phyloP scores from a whole-genome alignment of 2,329 filamentous ascomycete genomes.

The Penicillium oxalicum region DNA sequence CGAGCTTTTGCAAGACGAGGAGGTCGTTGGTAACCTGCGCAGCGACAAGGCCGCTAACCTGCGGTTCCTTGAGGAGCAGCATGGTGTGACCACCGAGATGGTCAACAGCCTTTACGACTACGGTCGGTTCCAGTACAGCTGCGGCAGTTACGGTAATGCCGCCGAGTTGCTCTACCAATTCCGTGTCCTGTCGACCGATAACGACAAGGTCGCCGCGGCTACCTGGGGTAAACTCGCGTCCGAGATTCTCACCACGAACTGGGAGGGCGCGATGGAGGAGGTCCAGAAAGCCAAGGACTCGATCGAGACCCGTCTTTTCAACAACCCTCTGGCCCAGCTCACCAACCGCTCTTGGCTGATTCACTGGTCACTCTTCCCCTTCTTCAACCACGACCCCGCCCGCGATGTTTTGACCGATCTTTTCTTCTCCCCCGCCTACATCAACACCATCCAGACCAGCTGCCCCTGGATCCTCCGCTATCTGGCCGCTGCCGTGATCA shows the following conservation, averaged over 20 bases:
- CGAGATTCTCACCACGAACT: conserved; percentile 91
- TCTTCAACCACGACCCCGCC: conserved; percentile 93
- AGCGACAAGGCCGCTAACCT: conserved; percentile 99
- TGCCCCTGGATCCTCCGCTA: conserved; percentile 97
- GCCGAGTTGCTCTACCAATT: conserved; percentile 95
- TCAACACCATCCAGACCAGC: conserved; percentile 98
- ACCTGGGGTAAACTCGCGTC: conserved; percentile 98
- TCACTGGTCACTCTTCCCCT: conserved; percentile 97
- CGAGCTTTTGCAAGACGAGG: conserved; percentile 77
- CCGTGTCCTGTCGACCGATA: conserved; percentile 94
- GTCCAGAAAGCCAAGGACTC: conserved; percentile 81
- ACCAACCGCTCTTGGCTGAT: conserved; percentile 95
- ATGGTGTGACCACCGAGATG: conserved; percentile 91
- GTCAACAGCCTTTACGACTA: conserved; percentile 93
- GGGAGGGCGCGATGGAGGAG: conserved; percentile 90
- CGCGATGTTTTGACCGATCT: conserved; percentile 89
- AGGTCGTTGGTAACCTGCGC: conserved; percentile 82
- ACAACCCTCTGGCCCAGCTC: conserved; percentile 90
- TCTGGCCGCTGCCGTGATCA: conserved; percentile 88
- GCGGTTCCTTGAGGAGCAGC: conserved; percentile 94
- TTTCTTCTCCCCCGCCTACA: conserved; percentile 94
- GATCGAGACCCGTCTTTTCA: conserved; percentile 93
- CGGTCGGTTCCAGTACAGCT: conserved; percentile 96
- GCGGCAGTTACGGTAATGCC: conserved; percentile 84
- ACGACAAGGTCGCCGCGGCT: conserved; percentile 91